phyloP scores from a whole-genome alignment of 306 rosid genomes.

The Echinosophora koreensis region DNA sequence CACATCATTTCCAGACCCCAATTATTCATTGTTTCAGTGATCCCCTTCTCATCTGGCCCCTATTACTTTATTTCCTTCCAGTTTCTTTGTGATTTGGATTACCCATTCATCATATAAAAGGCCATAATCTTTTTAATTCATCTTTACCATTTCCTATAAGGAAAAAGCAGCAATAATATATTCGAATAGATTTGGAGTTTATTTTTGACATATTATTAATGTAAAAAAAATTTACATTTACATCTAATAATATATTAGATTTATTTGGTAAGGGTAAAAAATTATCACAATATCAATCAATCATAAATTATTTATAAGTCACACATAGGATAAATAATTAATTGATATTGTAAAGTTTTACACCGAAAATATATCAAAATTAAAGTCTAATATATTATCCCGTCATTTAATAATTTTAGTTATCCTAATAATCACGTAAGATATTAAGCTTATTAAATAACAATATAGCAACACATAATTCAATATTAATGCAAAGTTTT shows the following conservation, averaged over 20 bases:
- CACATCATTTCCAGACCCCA: conserved; percentile 49
- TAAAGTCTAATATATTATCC: too few relatives aligned
- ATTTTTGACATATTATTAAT: too few relatives aligned
- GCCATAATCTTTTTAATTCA: conserved; percentile 29
- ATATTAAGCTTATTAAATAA: not conserved
- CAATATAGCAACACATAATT: not conserved
- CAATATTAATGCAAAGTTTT: not conserved
- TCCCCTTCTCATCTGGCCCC: not conserved
- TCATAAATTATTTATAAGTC: too few relatives aligned
- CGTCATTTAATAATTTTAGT: not conserved
- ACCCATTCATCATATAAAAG: conserved; percentile 3
- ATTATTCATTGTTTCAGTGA: conserved; percentile 20
- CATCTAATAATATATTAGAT: too few relatives aligned
- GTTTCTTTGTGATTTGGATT: not conserved
- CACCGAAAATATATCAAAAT: too few relatives aligned
- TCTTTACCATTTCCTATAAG: not conserved
- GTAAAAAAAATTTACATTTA: too few relatives aligned
- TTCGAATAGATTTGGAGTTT: not conserved
- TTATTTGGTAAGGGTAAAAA: too few relatives aligned
- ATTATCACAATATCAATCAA: too few relatives aligned
- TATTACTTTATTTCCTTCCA: conserved; percentile 3
- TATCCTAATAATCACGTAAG: not conserved
- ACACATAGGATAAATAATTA: too few relatives aligned
- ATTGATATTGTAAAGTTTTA: too few relatives aligned
- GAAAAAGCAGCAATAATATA: not conserved